Base-by-base conservation (phyloP, 2,329 filamentous ascomycete genomes). In the Xylaria sp. region DNA sequence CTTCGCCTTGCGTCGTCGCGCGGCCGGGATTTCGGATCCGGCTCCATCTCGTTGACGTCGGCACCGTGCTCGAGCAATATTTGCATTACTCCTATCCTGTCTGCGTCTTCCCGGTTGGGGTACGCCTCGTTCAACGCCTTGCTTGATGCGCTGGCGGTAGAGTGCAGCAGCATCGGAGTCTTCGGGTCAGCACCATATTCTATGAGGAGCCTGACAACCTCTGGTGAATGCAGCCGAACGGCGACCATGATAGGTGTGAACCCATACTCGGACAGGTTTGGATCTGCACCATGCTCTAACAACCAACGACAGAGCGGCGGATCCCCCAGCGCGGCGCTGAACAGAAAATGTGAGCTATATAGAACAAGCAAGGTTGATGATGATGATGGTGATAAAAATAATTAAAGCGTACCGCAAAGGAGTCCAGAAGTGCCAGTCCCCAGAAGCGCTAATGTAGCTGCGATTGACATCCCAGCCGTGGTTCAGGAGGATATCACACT, bases 171-270 rank as follows among this genome's bases (percentile, higher is more conserved):
- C 72, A 74, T 71, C 51, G 66, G 72, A 9, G 72, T 74, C 63
- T 70, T 66, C 33, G 72, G 72, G 59, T 74, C 71, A 46, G 72
- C 71, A 49, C 71, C 72, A 51, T 68, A 65, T 6, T 72, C 46
- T 66, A 74, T 73, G 7, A 74, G 66, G 13, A 73, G 66, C 56
- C 57, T 51, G 48, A 74, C 72, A 2, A 74, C 72, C 48, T 73
- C 66, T 20, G 72, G 72, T 15, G 72, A 71, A 58, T 73, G 71
- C 36, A 72, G 56, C 48, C 72, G 69, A 20, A 73, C 71, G 42
- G 72, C 72, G 36, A 74, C 67, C 72, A 74, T 74, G 66, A 74
- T 74, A 44, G 72, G 72, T 17, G 72, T 74, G 65, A 73, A 74
- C 13, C 72, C 72, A 36, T 73, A 67, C 58, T 74, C 72, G 46